Percentiles rank a stretch among this genome's conserved stretches.
Conservation (phyloP, 306 rosid species). For the Trifolium fragiferum region DNA sequence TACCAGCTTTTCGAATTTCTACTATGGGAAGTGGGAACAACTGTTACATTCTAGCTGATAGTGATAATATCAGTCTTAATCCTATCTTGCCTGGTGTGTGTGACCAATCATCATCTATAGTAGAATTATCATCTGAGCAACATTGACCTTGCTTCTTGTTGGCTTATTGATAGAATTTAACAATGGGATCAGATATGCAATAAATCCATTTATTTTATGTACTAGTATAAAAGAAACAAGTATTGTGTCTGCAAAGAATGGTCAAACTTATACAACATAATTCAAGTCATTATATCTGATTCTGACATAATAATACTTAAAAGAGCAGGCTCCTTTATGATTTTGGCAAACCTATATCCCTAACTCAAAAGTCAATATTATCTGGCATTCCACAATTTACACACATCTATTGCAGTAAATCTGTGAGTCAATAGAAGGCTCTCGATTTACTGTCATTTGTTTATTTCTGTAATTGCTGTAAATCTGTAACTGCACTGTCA, state of each 20-base stretch:
- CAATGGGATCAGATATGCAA: neutral
- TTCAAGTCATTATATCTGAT: slow-evolving; percentile 8
- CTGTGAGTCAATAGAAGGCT: no score
- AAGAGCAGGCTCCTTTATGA: slow-evolving; percentile 9
- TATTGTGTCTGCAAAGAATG: neutral
- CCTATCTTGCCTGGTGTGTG: neutral
- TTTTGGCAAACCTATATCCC: neutral
- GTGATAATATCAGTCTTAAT: neutral
- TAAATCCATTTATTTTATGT: slow-evolving; percentile 6
- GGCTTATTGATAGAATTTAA: neutral
- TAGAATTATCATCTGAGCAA: neutral
- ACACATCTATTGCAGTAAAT: no score
- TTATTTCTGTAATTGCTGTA: neutral
- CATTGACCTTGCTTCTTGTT: slow-evolving; percentile 7
- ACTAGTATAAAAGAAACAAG: slow-evolving; percentile 25
- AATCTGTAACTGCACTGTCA: neutral
- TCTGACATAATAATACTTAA: neutral
- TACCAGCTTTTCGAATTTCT: neutral
- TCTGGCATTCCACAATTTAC: slow-evolving; percentile 3
- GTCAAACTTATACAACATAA: neutral
- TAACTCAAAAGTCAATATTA: slow-evolving; percentile 7
- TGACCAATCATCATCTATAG: neutral
- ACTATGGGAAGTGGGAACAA: neutral
- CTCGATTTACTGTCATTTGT: neutral
- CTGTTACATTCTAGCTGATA: neutral